Base-by-base conservation (phyloP, 2,329 filamentous ascomycete genomes). In the Venturia carpophila region DNA sequence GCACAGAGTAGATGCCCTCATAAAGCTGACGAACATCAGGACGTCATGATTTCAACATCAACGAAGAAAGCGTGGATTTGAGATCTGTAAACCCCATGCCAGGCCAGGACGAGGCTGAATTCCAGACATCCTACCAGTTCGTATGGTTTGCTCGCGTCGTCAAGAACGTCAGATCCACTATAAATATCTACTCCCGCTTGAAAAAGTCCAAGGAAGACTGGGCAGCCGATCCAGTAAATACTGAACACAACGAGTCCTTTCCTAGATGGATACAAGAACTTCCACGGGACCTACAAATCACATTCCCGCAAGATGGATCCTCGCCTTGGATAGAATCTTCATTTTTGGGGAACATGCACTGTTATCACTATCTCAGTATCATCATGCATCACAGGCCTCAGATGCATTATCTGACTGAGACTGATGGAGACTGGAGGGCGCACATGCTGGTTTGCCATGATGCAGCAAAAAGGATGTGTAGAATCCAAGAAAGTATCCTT, bases 321-420 rank as follows among this genome's bases (percentile, higher is more conserved):
- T 83, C 90, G 2, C 92, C 92, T 0, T 94, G 89, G 87, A 80
- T 97, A 21, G 84, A 90, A 2, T 93, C 90, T 9, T 89, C 95
- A 69, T 96, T 92, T 71, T 82, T 95, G 60, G 93, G 91, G 43
- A 96, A 96, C 72, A 81, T 96, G 75, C 90, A 96, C 73, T 88
- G 87, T 2, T 96, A 97, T 75, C 92, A 94, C 74, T 87, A 95
- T 70, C 81, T 97, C 21, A 88, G 86, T 17, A 83, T 93, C 61
- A 91, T 97, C 64, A 86, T 97, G 75, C 87, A 96, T 66, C 89
- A 96, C 73, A 85, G 93, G 52, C 92, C 93, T 24, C 92, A 96
- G 71, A 78, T 97, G 47, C 87, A 79, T 66, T 75, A 87, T 15
- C 87, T 90, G 65, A 85, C 92, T 65, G 89, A 92, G 66, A 88